Percentiles rank a stretch among this genome's conserved stretches.
phyloP scores from a whole-genome alignment of 495 filamentous ascomycete genomes.

The Extremus antarcticus region DNA sequence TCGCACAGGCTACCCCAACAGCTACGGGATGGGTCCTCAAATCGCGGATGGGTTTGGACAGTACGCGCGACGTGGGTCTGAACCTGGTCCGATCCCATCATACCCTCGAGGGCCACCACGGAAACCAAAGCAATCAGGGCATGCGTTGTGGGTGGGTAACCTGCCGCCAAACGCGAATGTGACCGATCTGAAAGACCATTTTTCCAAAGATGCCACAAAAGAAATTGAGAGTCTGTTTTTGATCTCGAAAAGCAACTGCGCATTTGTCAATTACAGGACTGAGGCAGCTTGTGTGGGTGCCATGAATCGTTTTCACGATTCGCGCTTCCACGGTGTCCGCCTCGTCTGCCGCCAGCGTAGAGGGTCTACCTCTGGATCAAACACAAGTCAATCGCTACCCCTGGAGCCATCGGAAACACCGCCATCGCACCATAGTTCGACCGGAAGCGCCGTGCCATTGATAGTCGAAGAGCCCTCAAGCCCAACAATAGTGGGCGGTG shows the following conservation, averaged over 20 bases:
- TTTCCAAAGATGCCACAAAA: conserved; percentile 64
- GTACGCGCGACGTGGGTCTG: conserved; percentile 6
- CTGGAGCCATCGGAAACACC: neutral
- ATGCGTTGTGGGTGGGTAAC: conserved; percentile 96
- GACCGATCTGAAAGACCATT: conserved; percentile 76
- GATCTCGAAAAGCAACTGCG: conserved; percentile 96
- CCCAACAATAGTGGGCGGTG: conserved; percentile 5
- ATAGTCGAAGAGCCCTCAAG: neutral
- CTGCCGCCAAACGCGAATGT: conserved; percentile 72
- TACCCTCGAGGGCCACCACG: conserved; percentile 78
- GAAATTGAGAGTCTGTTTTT: conserved; percentile 86
- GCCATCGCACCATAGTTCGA: neutral
- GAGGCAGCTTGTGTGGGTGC: conserved; percentile 67
- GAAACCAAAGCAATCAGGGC: conserved; percentile 86
- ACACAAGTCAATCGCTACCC: neutral
- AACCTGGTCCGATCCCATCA: conserved; percentile 9
- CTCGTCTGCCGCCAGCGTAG: conserved; percentile 87
- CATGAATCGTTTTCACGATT: conserved; percentile 80
- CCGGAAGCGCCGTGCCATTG: conserved; percentile 28
- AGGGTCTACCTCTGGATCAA: conserved; percentile 34
- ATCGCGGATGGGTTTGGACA: neutral
- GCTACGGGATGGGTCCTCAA: neutral
- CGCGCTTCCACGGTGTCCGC: conserved; percentile 73
- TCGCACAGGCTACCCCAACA: neutral
- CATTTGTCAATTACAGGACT: conserved; percentile 90